phyloP scores from a whole-genome alignment of 257 asterid species.

The Hygrophila difformis region DNA sequence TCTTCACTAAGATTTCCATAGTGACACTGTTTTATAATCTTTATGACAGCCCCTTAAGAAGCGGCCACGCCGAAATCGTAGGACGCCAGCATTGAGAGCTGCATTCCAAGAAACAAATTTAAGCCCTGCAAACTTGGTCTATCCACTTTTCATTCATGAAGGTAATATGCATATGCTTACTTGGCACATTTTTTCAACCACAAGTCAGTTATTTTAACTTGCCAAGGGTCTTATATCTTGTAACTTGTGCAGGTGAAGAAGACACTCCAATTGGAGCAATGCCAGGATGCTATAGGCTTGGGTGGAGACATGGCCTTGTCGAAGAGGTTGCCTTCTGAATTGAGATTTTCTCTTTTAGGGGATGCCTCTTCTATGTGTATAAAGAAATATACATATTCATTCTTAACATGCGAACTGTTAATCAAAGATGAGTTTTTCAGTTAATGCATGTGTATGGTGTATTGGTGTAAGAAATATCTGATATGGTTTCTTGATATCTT shows the following conservation, averaged over 20 bases:
- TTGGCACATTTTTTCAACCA: background rate
- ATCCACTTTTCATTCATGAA: slow-evolving; percentile 96
- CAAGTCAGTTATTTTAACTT: no score
- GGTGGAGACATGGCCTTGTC: slow-evolving; percentile 95
- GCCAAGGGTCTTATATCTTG: slow-evolving; percentile 9
- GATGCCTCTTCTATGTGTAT: slow-evolving; percentile 2
- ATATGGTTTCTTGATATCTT: slow-evolving; percentile 9
- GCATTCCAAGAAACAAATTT: slow-evolving; percentile 87
- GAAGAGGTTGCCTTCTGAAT: slow-evolving; percentile 62
- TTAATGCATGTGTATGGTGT: slow-evolving; percentile 4
- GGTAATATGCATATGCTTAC: slow-evolving; percentile 30
- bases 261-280: slow-evolving; percentile 97
- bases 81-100: slow-evolving; percentile 57
- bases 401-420: background rate
- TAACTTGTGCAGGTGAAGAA: slow-evolving; percentile 64
- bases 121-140: slow-evolving; percentile 89
- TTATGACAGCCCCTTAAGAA: slow-evolving; percentile 53
- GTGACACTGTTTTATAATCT: slow-evolving; percentile 9
- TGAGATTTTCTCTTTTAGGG: slow-evolving; percentile 8
- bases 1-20: background rate
- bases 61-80: slow-evolving; percentile 91
- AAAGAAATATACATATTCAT: background rate
- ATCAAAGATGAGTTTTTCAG: background rate
- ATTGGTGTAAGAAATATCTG: background rate
- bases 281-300: slow-evolving; percentile 99